phyloP scores from a whole-genome alignment of 2,329 filamentous ascomycete genomes.

The Corinectria fuckeliana region DNA sequence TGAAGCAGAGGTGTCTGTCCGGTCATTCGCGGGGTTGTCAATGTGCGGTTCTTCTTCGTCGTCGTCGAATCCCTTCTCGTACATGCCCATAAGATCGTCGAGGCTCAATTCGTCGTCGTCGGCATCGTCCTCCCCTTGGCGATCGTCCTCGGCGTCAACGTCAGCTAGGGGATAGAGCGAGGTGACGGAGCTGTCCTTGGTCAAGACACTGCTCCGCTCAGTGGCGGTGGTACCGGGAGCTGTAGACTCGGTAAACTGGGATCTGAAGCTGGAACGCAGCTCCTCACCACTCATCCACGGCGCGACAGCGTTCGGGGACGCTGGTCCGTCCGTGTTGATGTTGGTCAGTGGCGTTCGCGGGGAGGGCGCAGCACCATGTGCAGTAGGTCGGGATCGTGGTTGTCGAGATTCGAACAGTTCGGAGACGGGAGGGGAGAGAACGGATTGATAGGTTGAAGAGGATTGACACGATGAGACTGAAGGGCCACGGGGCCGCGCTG shows the following conservation, averaged over 20 bases:
- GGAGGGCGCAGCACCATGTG: slow-evolving; percentile 35
- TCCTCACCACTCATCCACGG: slow-evolving; percentile 60
- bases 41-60: slow-evolving; percentile 46
- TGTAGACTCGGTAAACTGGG: slow-evolving; percentile 61
- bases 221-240: slow-evolving; percentile 70
- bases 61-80: slow-evolving; percentile 66
- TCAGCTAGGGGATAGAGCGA: slow-evolving; percentile 54
- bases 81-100: slow-evolving; percentile 74
- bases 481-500: slow-evolving; percentile 49
- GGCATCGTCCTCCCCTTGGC: slow-evolving; percentile 36
- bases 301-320: slow-evolving; percentile 43
- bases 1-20: slow-evolving; percentile 32
- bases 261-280: slow-evolving; percentile 62
- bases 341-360: slow-evolving; percentile 39
- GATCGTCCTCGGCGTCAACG: slow-evolving; percentile 44
- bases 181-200: slow-evolving; percentile 77
- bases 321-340: slow-evolving; percentile 46
- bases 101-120: slow-evolving; percentile 65
- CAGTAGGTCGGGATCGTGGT: slow-evolving; percentile 39
- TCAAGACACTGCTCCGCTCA: slow-evolving; percentile 81
- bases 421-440: slow-evolving; percentile 50
- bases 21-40: slow-evolving; percentile 39
- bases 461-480: slow-evolving; percentile 58
- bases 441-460: slow-evolving; percentile 47
- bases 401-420: slow-evolving; percentile 48